A percentile compares a stretch with the other conserved stretches of the same genome.
Conservation (phyloP, 257 asterid species). For the Solanum raphanifolium region DNA sequence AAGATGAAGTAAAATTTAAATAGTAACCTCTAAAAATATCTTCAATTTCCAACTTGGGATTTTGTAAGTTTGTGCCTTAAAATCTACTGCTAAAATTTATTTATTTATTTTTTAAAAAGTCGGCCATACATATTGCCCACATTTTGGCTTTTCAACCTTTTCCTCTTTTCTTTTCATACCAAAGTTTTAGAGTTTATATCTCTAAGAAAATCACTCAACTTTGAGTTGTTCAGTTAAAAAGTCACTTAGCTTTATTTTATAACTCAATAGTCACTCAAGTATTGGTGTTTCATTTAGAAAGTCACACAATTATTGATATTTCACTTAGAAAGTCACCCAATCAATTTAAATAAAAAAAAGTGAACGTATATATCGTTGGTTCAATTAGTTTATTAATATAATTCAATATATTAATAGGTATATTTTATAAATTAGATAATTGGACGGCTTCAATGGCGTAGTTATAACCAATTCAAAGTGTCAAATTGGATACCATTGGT, state of each 20-base stretch:
- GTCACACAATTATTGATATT: no score
- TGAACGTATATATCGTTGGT: neutral
- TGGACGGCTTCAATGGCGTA: no score
- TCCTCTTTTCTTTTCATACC: conserved; percentile 8
- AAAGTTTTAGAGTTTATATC: neutral
- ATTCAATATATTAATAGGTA: neutral
- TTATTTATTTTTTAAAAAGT: neutral
- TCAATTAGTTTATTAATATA: neutral
- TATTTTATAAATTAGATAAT: neutral
- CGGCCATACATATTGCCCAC: conserved; percentile 9
- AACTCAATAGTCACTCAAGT: no score
- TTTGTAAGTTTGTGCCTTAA: conserved; percentile 10
- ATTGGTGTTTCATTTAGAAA: no score
- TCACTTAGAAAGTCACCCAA: no score
- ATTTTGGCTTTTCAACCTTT: neutral
- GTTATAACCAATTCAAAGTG: no score
- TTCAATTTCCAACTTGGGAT: conserved; percentile 6
- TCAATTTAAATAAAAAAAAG: neutral
- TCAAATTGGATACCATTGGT: no score
- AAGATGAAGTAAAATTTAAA: neutral
- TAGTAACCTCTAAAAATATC: neutral
- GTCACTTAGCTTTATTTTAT: no score
- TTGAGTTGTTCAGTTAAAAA: no score
- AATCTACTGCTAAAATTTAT: neutral
- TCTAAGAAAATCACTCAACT: no score